Evolutionary conservation across 2,329 filamentous ascomycete genomes (phyloP), one percentile per base, ranked within the genome.

Genomic region (Colletotrichum sublineola): DNA sequence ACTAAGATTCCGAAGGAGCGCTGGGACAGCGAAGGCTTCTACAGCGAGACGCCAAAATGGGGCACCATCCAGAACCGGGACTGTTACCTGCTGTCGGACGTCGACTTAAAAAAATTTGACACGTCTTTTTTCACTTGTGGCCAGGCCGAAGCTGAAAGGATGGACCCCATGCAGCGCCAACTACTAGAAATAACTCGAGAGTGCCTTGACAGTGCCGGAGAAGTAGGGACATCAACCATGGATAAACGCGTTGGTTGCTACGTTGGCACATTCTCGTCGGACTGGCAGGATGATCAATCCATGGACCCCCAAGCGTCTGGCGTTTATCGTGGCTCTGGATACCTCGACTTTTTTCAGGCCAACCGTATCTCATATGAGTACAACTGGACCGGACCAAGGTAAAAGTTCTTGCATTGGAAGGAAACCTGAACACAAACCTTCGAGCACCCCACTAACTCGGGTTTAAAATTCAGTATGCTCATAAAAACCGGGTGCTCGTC

Each of bases 111-210:
- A 6, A 57, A 74, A 24, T 74, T 81, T 20, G 80, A 82, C 67
- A 68, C 78, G 0, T 77, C 76, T 1, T 80, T 81, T 71, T 82
- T 80, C 68, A 77, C 75, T 1, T 77, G 82, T 73, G 75, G 65
- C 15, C 74, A 76, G 63, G 31, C 74, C 15, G 80, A 81, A 53
- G 75, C 76, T 5, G 77, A 76, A 31, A 67, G 56, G 3, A 75
- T 81, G 67, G 81, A 83, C 74, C 78, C 77, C 1, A 79, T 80
- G 62, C 77, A 78, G 40, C 67, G 78, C 5, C 67, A 78, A 40
- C 33, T 78, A 24, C 73, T 80, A 0, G 76, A 81, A 53, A 78
- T 81, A 3, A 74, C 76, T 4, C 76, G 74, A 29, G 80, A 81
- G 56, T 78, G 77, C 20, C 74, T 81, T 61, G 80, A 81, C 55